phyloP scores from a whole-genome alignment of 2,329 filamentous ascomycete species.

The Sporothrix schenckii region DNA sequence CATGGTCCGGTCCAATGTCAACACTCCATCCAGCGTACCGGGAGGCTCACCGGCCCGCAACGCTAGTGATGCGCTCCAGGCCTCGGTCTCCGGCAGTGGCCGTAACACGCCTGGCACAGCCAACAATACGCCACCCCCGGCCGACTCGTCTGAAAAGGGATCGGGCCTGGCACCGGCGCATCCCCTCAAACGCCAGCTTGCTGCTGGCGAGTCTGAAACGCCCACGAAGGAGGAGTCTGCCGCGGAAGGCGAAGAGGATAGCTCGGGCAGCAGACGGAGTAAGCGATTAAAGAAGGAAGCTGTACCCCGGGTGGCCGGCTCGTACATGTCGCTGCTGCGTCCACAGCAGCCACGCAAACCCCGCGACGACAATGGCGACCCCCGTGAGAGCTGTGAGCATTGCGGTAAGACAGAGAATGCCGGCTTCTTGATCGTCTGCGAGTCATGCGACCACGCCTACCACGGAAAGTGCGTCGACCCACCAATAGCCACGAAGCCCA shows the following conservation, averaged over 20 bases:
- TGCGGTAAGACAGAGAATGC: constrained; percentile 79
- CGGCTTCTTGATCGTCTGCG: constrained; percentile 74
- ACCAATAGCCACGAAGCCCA: constrained; percentile 73
- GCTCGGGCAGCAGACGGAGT: constrained; percentile 75
- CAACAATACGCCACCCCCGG: constrained; percentile 54
- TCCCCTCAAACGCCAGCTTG: constrained; percentile 73
- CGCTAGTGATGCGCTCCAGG: constrained; percentile 58
- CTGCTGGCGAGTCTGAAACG: constrained; percentile 57
- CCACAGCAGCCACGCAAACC: constrained; percentile 72
- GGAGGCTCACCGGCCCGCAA: constrained; percentile 68
- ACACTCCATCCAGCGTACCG: constrained; percentile 61
- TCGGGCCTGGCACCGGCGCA: constrained; percentile 62
- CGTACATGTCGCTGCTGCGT: constrained; percentile 93
- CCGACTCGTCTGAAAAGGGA: constrained; percentile 59
- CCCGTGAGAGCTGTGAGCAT: constrained; percentile 73
- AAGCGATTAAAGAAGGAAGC: constrained; percentile 86
- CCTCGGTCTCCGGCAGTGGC: constrained; percentile 51
- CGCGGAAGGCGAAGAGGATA: constrained; percentile 61
- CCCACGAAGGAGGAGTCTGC: constrained; percentile 52
- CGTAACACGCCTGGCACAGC: constrained; percentile 50
- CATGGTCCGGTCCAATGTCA: constrained; percentile 65
- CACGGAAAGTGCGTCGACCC: constrained; percentile 90
- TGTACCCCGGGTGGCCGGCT: constrained; percentile 86
- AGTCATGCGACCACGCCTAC: constrained; percentile 86
- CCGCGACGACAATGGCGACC: constrained; percentile 54